Base-by-base conservation (phyloP, 1,284 basidiomycete species). In the Pulveroboletus sp. region DNA sequence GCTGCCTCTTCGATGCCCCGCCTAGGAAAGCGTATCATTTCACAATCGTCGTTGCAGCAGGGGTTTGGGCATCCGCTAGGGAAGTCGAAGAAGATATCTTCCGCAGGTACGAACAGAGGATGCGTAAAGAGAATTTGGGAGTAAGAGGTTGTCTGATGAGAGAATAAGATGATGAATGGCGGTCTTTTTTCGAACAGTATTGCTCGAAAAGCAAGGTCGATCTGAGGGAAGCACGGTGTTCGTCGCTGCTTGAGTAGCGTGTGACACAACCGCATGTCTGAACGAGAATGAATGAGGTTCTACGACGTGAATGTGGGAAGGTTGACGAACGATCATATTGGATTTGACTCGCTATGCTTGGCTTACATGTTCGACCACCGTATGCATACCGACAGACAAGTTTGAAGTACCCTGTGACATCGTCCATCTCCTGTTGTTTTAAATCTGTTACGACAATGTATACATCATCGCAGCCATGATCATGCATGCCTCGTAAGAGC, bases 91-190 rank as follows among this genome's bases (percentile, higher is more conserved):
- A 85, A 89, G 43, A 89, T 81, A 36, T 86, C 83, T 63, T 82
- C 78, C 28, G 85, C 77, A n/a, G 87, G 87, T 52, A 89, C 87
- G 66, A 82, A 88, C 31, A 80, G 75, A 22, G 78, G 76, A 64
- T 88, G 81, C 1, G 87, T 87, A 76, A 89, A 89, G 69, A 89
- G 79, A 59, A 89, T 88, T 71, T 89, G 87, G 36, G 87, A 88
- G 64, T 87, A 89, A 17, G 87, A 89, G 18, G 85, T 86, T 35
- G 86, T 85, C 67, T 89, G 87, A 64, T 87, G 86, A 18, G 87
- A 89, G 72, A 89, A 89, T 60, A 89, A 78, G 49, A 89, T 79
- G 63, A 89, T 77, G 71, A 89, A 89, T 29, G 83, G 87, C 2
- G 87, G 87, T 47, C 77, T 80, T 65, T 87, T 88, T 70, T 89